Base-by-base conservation (phyloP, 2,329 filamentous ascomycete genomes). In the Phaeomoniella chlamydospora region DNA sequence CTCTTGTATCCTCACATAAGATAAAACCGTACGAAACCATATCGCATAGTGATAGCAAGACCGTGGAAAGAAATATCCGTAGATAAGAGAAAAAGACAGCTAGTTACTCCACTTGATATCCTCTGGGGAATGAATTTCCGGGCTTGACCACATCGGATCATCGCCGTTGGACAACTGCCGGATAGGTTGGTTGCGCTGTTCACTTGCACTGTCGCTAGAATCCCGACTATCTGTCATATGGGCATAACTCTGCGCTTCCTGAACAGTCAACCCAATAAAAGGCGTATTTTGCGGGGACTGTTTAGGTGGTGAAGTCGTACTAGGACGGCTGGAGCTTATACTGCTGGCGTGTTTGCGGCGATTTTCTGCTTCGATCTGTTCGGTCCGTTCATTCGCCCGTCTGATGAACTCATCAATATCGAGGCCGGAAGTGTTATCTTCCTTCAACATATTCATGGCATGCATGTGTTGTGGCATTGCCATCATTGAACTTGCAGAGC, bases 341-440 rank as follows among this genome's bases (percentile, higher is more conserved):
- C 10, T 36, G 34, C 22, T 39, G 41, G 36, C 31, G 41, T 39
- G 4, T 41, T 38, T 37, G 42, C 31, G 33, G 18, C 44, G 36
- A 15, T 42, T 34, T 31, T 45, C 40, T 39, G 43, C 37, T 37
- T 43, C 36, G 37, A 45, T 39, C 29, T 42, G 41, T 37, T 42
- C 39, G 12, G 47, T 45, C 31, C 42, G 41, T 4, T 42, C 41
- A 22, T 46, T 41, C 11, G 43, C 45, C 16, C 40, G 36, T 42
- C 61, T 59, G 37, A 62, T 49, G 43, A 58, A 62, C 31, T 61
- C 58, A 37, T 63, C 59, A 31, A 64, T 61, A 39, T 56, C 56
- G 36, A 62, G 55, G 22, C 54, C 56, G 22, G 56, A 55, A 9
- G 61, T 39, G 34, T 59, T 53, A 39, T 54, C 56, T 18, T 15